phyloP scores from a whole-genome alignment of 495 filamentous ascomycete genomes.

The Trichoderma parareesei region DNA sequence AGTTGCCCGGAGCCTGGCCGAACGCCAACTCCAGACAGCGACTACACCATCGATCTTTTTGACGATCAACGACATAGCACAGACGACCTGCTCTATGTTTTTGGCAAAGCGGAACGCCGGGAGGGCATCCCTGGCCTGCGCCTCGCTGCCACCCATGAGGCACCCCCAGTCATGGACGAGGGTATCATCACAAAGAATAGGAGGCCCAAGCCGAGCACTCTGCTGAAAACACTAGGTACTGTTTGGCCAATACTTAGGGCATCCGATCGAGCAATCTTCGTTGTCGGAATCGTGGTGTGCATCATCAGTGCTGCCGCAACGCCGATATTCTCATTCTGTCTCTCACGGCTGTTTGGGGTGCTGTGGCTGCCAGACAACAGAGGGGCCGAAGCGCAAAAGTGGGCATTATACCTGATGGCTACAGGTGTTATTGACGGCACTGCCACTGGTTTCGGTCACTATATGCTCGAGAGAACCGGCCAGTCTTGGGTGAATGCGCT shows the following conservation, averaged over 20 bases:
- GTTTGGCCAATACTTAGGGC: conserved; percentile 59
- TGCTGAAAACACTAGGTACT: conserved; percentile 58
- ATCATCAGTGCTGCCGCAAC: conserved; percentile 59
- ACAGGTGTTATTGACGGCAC: conserved; percentile 59
- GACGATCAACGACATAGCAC: not conserved
- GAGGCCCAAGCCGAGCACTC: conserved; percentile 19
- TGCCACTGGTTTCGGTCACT: conserved; percentile 57
- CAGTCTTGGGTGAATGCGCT: conserved; percentile 75
- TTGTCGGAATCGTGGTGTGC: conserved; percentile 53
- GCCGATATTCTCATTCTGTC: conserved; percentile 69
- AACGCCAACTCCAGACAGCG: not conserved
- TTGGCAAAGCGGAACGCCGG: conserved; percentile 9
- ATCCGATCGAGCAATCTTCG: conserved; percentile 44
- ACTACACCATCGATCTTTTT: not conserved
- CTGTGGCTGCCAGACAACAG: conserved; percentile 48
- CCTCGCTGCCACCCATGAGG: not conserved
- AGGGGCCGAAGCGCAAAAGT: conserved; percentile 46
- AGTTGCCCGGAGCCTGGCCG: not conserved
- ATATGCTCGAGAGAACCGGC: conserved; percentile 59
- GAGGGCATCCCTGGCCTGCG: not conserved
- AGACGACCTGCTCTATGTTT: not conserved
- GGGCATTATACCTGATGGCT: conserved; percentile 61
- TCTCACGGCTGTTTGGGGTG: conserved; percentile 63
- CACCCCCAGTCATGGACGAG: not conserved
- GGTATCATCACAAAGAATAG: conserved; percentile 14